phyloP scores from a whole-genome alignment of 2,329 filamentous ascomycete species.

The Setomelanomma holmii region DNA sequence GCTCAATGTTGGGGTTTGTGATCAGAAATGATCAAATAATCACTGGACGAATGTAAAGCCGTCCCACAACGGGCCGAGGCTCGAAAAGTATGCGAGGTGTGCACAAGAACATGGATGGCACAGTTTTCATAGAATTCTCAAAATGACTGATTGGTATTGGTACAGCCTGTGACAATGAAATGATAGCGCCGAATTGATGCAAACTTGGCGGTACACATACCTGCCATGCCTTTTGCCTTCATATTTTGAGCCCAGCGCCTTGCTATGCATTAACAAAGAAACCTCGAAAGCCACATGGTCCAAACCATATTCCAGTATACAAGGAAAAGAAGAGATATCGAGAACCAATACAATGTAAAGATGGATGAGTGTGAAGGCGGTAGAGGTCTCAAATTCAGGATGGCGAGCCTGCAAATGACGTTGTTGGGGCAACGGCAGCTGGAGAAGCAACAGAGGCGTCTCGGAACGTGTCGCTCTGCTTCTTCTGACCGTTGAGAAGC shows the following conservation, averaged over 20 bases:
- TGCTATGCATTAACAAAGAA: slow-evolving; percentile 11
- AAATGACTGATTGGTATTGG: no score
- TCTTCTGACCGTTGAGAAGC: slow-evolving; percentile 48
- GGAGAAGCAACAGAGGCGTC: slow-evolving; percentile 43
- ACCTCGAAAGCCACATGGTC: not conserved
- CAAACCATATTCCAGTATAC: not conserved
- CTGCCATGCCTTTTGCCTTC: no score
- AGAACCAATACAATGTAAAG: not conserved
- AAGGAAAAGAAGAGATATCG: not conserved
- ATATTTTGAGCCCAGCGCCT: slow-evolving; percentile 10
- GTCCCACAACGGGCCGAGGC: no score
- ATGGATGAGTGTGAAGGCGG: not conserved
- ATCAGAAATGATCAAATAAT: not conserved
- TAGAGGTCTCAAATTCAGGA: no score
- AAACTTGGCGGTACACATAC: not conserved
- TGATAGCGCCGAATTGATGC: not conserved
- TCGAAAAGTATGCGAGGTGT: no score
- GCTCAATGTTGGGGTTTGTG: no score
- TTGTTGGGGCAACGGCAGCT: slow-evolving; percentile 15
- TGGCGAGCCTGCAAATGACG: slow-evolving; percentile 21
- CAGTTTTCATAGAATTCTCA: no score
- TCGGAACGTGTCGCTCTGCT: slow-evolving; percentile 48
- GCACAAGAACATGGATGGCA: no score
- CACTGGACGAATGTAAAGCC: not conserved
- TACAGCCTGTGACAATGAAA: not conserved